Evolutionary conservation across 176 grass and related monocot genomes (phyloP), one percentile per base, ranked within the genome.

Genomic region (Oryza brachyantha): DNA sequence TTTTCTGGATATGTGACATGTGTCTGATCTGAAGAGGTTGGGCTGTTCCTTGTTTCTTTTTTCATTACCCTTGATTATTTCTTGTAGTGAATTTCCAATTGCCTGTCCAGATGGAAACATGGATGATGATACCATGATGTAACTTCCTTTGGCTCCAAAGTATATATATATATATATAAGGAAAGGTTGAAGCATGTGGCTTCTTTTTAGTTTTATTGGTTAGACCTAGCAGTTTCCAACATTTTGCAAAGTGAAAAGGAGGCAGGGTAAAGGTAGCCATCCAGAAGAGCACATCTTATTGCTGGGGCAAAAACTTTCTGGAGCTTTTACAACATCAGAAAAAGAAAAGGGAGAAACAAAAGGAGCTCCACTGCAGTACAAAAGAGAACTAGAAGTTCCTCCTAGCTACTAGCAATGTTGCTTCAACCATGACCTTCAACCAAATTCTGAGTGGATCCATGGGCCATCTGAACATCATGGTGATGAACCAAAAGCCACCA

Each of bases 361-460:
- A 43, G 41, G 50, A 55, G 70, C 73, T 72, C 43, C 29, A 34
- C 39, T 12, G 21, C 46, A 84, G 6, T 38, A 11, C 61, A 72
- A 55, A 75, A 65, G 71, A 84, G 76, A 72, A 66, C 55, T 40
- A 80, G 79, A 46, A 64, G 72, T 87, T 81, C 36, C 27, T 28
- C 50, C 39, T 41, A 38, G 41, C 70, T 69, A 48, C 19, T 65
- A 64, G 31, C 61, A 52, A 64, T 50, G 42, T 27, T 62, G 29
- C 41, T 73, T 73, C 41, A 13, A 32, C 59, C 28, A 81, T 46
- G 19, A 42, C 27, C 38, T 61, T 34, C 10, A 61, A 12, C 31
- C 52, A 32, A n/a, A 70, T 70, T 70, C 31, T 13, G 11, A 63
- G 10, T n/a, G 72, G 27, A 72, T 19, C 8, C 28, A 34, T 34